A percentile compares a stretch with the other conserved stretches of the same genome.
phyloP scores from a whole-genome alignment of 2,329 filamentous ascomycete genomes.

The Alternaria sp. region DNA sequence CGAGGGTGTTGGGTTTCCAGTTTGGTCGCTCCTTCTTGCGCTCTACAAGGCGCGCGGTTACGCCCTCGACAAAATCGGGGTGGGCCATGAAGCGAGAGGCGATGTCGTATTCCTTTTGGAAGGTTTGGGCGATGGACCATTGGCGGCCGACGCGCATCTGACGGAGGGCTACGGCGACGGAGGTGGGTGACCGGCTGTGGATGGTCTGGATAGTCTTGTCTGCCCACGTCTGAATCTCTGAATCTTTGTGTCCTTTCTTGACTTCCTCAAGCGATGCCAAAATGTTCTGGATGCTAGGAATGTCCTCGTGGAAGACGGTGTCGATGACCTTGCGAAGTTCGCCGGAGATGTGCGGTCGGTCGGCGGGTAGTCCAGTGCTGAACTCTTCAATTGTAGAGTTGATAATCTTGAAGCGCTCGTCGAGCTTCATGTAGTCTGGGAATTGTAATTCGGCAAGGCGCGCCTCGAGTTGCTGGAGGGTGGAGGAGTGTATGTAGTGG shows the following conservation, averaged over 20 bases:
- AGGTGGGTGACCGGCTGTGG: slow-evolving; percentile 79
- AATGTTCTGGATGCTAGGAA: slow-evolving; percentile 72
- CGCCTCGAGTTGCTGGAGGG: slow-evolving; percentile 78
- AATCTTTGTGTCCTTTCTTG: slow-evolving; percentile 42
- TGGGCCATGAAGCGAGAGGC: slow-evolving; percentile 88
- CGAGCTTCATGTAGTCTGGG: slow-evolving; percentile 71
- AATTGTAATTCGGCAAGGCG: slow-evolving; percentile 90
- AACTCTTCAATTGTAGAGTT: slow-evolving; percentile 92
- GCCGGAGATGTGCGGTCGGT: slow-evolving; percentile 62
- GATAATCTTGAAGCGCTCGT: slow-evolving; percentile 72
- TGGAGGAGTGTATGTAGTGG: slow-evolving; percentile 93
- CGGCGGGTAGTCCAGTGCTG: slow-evolving; percentile 78
- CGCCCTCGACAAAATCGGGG: slow-evolving; percentile 89
- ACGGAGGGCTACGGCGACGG: slow-evolving; percentile 80
- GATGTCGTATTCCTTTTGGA: slow-evolving; percentile 84
- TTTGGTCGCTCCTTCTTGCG: slow-evolving; percentile 69
- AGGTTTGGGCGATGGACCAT: slow-evolving; percentile 86
- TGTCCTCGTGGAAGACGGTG: slow-evolving; percentile 59
- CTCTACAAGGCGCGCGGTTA: slow-evolving; percentile 78
- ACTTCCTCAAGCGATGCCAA: slow-evolving; percentile 66
- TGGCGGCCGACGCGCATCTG: slow-evolving; percentile 77
- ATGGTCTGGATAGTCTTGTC: slow-evolving; percentile 77
- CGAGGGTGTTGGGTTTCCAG: slow-evolving; percentile 78
- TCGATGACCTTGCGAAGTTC: slow-evolving; percentile 81
- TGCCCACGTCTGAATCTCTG: slow-evolving; percentile 72